phyloP scores from a whole-genome alignment of 2,329 filamentous ascomycete species.

The Neopestalotiopsis sp. region DNA sequence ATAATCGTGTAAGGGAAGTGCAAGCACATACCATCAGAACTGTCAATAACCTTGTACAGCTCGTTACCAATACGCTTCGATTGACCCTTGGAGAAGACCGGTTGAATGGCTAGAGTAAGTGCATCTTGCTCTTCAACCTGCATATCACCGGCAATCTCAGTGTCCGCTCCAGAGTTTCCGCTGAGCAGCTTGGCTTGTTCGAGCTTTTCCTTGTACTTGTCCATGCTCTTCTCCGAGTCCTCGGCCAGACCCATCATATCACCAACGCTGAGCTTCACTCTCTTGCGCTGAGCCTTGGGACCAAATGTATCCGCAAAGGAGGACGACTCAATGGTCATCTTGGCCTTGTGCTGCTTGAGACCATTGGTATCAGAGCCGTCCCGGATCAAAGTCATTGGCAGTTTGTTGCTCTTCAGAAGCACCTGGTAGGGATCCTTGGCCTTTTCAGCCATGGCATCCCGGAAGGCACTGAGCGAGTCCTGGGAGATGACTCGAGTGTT shows the following conservation, averaged over 20 bases:
- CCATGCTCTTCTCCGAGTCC: conserved; percentile 79
- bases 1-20: not conserved
- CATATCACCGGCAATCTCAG: conserved; percentile 44
- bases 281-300: conserved; percentile 89
- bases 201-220: conserved; percentile 78
- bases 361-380: conserved; percentile 81
- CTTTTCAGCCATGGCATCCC: conserved; percentile 90
- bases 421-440: conserved; percentile 91
- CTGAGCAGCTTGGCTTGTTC: conserved; percentile 81
- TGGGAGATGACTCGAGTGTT: conserved; percentile 91
- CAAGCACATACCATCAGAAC: not conserved
- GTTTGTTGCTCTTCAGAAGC: conserved; percentile 94
- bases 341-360: conserved; percentile 89
- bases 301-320: conserved; percentile 92
- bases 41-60: conserved; percentile 17
- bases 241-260: conserved; percentile 83
- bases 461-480: conserved; percentile 84
- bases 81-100: conserved; percentile 93
- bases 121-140: conserved; percentile 47
- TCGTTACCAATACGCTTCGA: conserved; percentile 45
- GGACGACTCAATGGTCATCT: conserved; percentile 87
- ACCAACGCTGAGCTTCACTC: conserved; percentile 85
- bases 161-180: conserved; percentile 65
- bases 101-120: conserved; percentile 72
- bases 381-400: conserved; percentile 92